Conservation (phyloP, 1,284 basidiomycete species). For the Pseudozyma thailandica region DNA sequence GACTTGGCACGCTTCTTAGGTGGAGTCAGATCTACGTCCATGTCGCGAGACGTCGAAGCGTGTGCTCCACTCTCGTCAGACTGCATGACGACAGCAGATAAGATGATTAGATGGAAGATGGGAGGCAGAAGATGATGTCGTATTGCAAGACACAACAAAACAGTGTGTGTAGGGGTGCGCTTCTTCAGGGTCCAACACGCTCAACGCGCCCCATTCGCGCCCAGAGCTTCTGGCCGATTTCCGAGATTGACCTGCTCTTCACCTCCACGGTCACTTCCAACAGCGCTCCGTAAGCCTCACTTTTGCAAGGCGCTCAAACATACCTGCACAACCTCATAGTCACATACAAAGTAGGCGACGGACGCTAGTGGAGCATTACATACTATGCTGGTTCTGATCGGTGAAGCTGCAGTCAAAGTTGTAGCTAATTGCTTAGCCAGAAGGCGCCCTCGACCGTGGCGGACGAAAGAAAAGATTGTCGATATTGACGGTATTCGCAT, state of each 20-base stretch:
- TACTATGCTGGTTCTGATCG: no score
- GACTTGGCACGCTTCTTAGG: slow-evolving; percentile 32
- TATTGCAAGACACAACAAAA: slow-evolving; percentile 4
- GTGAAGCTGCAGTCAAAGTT: no score
- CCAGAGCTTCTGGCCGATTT: slow-evolving; percentile 14
- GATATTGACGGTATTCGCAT: slow-evolving; percentile 13
- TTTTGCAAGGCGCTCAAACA: no score
- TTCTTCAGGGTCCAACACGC: slow-evolving; percentile 36
- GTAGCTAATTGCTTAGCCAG: neutral
- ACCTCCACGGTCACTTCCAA: neutral
- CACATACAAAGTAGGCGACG: no score
- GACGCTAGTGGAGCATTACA: no score
- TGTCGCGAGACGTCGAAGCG: slow-evolving; percentile 5
- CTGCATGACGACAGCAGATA: slow-evolving; percentile 2
- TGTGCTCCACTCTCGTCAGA: neutral
- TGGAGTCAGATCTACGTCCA: slow-evolving; percentile 22
- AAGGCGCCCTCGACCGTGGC: slow-evolving; percentile 10
- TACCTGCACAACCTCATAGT: neutral
- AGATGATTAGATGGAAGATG: neutral
- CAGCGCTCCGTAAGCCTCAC: slow-evolving; percentile 1
- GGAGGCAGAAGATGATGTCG: slow-evolving; percentile 5
- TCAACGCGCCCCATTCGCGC: slow-evolving; percentile 7
- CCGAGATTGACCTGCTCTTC: slow-evolving; percentile 11
- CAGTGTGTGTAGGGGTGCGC: neutral
- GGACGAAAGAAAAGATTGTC: slow-evolving; percentile 36